phyloP scores from a whole-genome alignment of 768 basidiomycete species.

The Suillus brevipes region DNA sequence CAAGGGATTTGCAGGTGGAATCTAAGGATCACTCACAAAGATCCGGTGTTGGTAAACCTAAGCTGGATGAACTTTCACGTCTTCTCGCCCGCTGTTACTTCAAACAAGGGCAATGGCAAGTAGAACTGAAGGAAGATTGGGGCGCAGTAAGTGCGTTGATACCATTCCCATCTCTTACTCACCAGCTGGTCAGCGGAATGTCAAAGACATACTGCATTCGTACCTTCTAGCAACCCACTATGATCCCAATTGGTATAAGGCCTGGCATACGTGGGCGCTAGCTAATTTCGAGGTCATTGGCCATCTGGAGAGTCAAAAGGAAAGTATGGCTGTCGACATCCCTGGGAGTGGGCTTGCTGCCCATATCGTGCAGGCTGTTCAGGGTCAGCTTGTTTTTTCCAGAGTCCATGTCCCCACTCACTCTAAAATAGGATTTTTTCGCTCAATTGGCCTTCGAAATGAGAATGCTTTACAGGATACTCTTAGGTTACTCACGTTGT shows the following conservation, averaged over 20 bases:
- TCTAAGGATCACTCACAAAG: conserved; percentile 51
- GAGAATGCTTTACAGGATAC: conserved; percentile 95
- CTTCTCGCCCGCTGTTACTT: conserved; percentile 96
- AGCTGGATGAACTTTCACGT: conserved; percentile 69
- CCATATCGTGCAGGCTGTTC: conserved; percentile 91
- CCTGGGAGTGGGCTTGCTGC: conserved; percentile 65
- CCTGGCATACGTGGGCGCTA: conserved; percentile 98
- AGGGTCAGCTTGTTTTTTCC: conserved; percentile 49
- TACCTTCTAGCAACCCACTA: conserved; percentile 88
- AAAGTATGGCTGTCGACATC: conserved; percentile 55
- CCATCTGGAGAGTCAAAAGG: conserved; percentile 68
- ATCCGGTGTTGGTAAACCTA: conserved; percentile 54
- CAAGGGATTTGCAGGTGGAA: conserved; percentile 71
- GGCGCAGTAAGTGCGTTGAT: conserved; percentile 52
- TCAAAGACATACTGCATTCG: conserved; percentile 78
- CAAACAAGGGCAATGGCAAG: conserved; percentile 95
- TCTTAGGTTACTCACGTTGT: conserved; percentile 86
- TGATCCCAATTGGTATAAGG: conserved; percentile 97
- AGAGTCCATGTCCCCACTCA: neutral
- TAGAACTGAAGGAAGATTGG: conserved; percentile 79
- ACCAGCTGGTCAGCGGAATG: conserved; percentile 57
- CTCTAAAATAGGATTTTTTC: conserved; percentile 77
- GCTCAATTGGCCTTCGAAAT: conserved; percentile 86
- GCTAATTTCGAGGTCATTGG: conserved; percentile 94
- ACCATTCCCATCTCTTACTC: conserved; percentile 9